Base-by-base conservation (phyloP, 2,329 filamentous ascomycete species). In the Bipolaris cookei region DNA sequence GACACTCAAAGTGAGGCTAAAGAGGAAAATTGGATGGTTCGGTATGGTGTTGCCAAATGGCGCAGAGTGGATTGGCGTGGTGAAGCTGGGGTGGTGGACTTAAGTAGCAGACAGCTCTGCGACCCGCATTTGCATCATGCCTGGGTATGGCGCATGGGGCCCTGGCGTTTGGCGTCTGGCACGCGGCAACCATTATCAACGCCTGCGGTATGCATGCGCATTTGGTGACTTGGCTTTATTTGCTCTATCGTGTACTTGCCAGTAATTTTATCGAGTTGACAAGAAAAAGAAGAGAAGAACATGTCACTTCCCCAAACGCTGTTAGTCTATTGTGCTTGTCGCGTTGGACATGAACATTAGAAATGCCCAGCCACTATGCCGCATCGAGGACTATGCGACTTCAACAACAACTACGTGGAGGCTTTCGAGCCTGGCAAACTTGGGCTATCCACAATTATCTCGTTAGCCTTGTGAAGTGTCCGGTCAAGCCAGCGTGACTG, bases 81-180 rank as follows among this genome's bases (percentile, higher is more conserved):
- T 52, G 54, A 57, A 59, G 59, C 59, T 53, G 66, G 62, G 64
- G 60, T 52, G 60, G 54, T 50, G 63, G 60, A 59, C 58, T 70
- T 72, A 72, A 70, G 66, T 72, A 70, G 61, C 54, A 39, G 60
- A 58, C 51, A 56, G 48, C 53, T 58, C 55, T 63, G 60, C 58
- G 67, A 68, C 70, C 68, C 68, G 69, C 69, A 68, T 62, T 67
- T 68, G 68, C 67, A 69, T 67, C 67, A 67, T 66, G 59, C 53
- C 61, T 42, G 42, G 34, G 35, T 50, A 57, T 59, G 62, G 63
- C 60, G 59, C 62, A 64, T 49, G 61, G 49, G 59, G 63, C 61
- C 65, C 60, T 62, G 61, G 64, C 65, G 42, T 45, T 16, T 45
- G 42, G 42, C 64, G 21, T 23, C 39, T 23, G 39, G 39, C 65